Percentiles rank a stretch among this genome's conserved stretches.
Evolutionary conservation across 2,329 filamentous ascomycete genomes (phyloP).

Genomic region (Talaromyces sp.): DNA sequence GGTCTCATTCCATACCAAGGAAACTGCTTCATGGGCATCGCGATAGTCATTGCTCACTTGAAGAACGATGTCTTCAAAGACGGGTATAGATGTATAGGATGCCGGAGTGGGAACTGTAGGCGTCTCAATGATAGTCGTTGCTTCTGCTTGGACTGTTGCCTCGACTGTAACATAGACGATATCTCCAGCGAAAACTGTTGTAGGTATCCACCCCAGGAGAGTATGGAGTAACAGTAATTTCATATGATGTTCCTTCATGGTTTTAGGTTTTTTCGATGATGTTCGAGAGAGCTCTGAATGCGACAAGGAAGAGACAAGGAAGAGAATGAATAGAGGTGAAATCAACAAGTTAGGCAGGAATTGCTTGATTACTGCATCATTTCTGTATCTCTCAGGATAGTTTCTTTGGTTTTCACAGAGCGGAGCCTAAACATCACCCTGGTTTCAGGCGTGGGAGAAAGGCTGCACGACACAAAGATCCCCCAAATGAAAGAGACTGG

Average conservation of each 20-base stretch:
- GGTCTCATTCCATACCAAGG: slow-evolving; percentile 66
- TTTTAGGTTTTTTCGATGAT: not conserved
- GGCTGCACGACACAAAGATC: not conserved
- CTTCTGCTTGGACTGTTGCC: slow-evolving; percentile 14
- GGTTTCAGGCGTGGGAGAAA: not conserved
- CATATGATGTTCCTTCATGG: not conserved
- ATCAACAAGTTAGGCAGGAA: not conserved
- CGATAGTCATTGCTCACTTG: slow-evolving; percentile 70
- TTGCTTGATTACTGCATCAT: not conserved
- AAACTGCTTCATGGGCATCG: slow-evolving; percentile 60
- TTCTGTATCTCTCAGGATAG: not conserved
- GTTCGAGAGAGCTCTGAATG: not conserved
- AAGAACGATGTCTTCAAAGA: slow-evolving; percentile 59
- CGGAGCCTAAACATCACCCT: not conserved
- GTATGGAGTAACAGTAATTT: not conserved
- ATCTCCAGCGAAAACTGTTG: slow-evolving; percentile 1
- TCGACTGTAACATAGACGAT: slow-evolving; percentile 7
- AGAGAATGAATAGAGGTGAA: not conserved
- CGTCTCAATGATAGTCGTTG: slow-evolving; percentile 21
- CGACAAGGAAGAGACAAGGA: too few species aligned
- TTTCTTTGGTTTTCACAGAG: not conserved
- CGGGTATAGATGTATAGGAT: slow-evolving; percentile 46
- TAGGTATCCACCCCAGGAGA: not conserved
- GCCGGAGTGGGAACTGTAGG: slow-evolving; percentile 32
- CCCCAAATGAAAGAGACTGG: not conserved